Evolutionary conservation across 371 early-diverging fungal species (phyloP), one percentile per base, ranked within the genome.

Genomic region (Zopfochytrium polystomum): DNA sequence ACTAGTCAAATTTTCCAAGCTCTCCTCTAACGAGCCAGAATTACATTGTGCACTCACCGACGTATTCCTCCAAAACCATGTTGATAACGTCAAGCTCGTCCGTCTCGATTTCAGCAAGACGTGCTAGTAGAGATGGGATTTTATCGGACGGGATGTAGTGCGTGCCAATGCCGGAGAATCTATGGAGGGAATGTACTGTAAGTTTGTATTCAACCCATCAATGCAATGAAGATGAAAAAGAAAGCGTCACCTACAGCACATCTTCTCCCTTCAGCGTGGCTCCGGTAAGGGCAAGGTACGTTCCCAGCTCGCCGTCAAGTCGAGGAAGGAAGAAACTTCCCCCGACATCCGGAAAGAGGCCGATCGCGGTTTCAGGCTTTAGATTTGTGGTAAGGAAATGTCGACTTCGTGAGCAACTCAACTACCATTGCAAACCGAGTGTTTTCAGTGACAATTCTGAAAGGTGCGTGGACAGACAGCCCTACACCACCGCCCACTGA

Each of bases 401-500:
- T 18, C 20, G 49, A 20, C 9, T 33, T 20, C n/a, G 53, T 20
- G 20, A 18, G 58, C 30, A 27, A n/a, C 31, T 65, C 70, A 6
- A 94, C 22, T 48, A 48, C 95, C 88, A 95, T 90, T 23, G 96
- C 90, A 70, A 95, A 91, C 45, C 90, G 72, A 0, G 96, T 90
- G 56, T 87, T 84, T 70, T 98, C 97, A 13, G 93, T 95, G 13
- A 90, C 96, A 50, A 98, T 87, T 11, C 96, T 79, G 81, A 96
- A 96, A 11, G 96, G 92, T 3, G 91, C 93, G 68, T 96, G 97
- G 29, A 91, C 89, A 50, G 93, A 92, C 13, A 98, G 73, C 15
- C 98, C 98, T 20, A 93, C 87, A 18, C 97, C 96, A 25, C 96
- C 98, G 29, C 98, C 98, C 90, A 96, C 90, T 90, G 64, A 9